Percentiles rank a stretch among this genome's conserved stretches.
These are phyloP conservation scores for Talaromyces wortmannii DNA, from an alignment of 495 filamentous ascomycete species.

Conservation along the genomic window DNA sequence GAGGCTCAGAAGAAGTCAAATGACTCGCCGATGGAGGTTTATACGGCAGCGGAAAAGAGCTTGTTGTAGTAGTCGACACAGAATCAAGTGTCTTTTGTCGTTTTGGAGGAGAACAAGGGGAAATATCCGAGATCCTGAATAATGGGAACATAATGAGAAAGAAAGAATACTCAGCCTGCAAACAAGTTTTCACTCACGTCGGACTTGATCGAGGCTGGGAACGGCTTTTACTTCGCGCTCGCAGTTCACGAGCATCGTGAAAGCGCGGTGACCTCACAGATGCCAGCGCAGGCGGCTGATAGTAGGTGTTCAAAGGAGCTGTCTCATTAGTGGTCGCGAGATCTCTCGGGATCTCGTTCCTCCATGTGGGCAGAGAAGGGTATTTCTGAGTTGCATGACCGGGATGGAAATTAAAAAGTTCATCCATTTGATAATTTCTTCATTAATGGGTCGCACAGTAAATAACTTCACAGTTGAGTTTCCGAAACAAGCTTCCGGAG, in stretches of 20 bases:
- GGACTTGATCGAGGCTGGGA: conserved; percentile 1
- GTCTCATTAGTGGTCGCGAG: not conserved
- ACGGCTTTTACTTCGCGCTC: conserved; percentile 1
- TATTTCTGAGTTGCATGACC: not conserved
- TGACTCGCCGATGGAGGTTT: conserved; percentile 2
- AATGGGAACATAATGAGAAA: not conserved
- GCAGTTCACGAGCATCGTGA: not conserved
- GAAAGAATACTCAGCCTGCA: not conserved
- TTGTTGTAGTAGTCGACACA: not conserved
- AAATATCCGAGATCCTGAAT: not conserved
- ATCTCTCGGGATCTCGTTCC: not conserved
- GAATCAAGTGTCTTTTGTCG: not conserved
- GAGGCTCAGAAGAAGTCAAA: not conserved
- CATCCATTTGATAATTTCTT: conserved; percentile 2
- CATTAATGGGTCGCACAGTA: not conserved
- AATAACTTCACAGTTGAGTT: conserved; percentile 1
- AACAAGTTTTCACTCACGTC: not conserved
- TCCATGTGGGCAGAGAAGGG: not conserved
- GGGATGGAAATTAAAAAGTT: not conserved
- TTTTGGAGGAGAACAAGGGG: not conserved
- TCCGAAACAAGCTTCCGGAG: not conserved
- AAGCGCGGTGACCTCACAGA: not conserved
- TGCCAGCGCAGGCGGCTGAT: not conserved
- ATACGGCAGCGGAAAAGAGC: conserved; percentile 5
- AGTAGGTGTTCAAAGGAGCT: not conserved